Evolutionary conservation across 768 basidiomycete species (phyloP), one percentile per base, ranked within the genome.

Genomic region (Cystobasidium ongulense): DNA sequence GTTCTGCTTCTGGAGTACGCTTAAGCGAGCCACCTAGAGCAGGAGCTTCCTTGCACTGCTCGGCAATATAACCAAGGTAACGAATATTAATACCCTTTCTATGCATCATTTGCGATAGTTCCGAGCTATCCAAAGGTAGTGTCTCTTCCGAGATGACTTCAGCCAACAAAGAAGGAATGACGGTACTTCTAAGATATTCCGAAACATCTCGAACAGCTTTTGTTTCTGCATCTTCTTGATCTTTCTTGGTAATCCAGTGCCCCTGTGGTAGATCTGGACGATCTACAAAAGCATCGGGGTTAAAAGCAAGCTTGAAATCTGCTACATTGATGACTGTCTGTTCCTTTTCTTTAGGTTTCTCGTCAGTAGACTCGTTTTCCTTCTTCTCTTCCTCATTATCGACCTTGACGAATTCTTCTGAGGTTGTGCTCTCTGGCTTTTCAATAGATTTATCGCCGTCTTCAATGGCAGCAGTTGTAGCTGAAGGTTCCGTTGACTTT

Each of bases 81-180:
- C 83, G 80, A 76, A 84, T 83, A 79, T 84, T 84, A 81, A 84
- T 82, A 77, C 83, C 83, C 52, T 80, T 76, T 39, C 76, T 75
- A 77, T 84, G 83, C 46, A 84, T 75, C 39, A 77, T 53, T 74
- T 77, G 78, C 39, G 82, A 79, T 41, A 84, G 78, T 25, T 79
- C 75, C 35, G 76, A 70, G 36, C 83, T 83, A 67, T 84, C 83
- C 77, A 82, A 81, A 46, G 81, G 62, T 33, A 78, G 77, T 23
- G 78, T 76, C 21, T 78, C 78, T 52, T 76, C 77, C 31, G 79
- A 76, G 43, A 79, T 80, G 38, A 82, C 74, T 29, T 82, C 80
- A 72, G 80, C 80, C 61, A 82, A 46, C 11, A 75, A 36, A 8
- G 50, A 25, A 23, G 71, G 63, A 39, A 75, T 79, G 35, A 80